phyloP scores from a whole-genome alignment of 2,329 filamentous ascomycete genomes.

The Aureobasidium pullulans region DNA sequence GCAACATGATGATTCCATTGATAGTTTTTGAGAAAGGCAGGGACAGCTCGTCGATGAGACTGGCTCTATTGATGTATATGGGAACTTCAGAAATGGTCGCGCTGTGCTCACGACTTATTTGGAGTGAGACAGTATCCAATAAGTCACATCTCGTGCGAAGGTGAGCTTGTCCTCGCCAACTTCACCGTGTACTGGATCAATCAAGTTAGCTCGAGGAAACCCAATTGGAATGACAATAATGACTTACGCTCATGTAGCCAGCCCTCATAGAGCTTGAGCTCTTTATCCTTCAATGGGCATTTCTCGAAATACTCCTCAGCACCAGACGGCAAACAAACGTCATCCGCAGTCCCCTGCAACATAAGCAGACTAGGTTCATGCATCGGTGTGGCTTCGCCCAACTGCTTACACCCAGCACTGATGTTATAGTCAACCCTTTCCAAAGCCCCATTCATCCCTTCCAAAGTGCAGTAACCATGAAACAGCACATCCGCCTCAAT shows the following conservation, averaged over 20 bases:
- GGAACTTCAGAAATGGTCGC: too few relatives aligned
- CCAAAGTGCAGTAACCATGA: conserved; percentile 77
- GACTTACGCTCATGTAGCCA: conserved; percentile 62
- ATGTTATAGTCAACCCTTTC: conserved; percentile 61
- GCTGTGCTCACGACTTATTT: too few relatives aligned
- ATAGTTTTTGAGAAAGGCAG: too few relatives aligned
- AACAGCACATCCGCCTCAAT: conserved; percentile 61
- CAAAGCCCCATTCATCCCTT: conserved; percentile 68
- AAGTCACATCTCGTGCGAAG: conserved; percentile 26
- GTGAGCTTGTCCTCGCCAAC: conserved; percentile 27
- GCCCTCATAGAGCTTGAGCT: conserved; percentile 66
- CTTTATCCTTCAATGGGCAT: conserved; percentile 56
- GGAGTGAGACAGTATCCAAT: conserved; percentile 23
- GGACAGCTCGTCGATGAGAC: too few relatives aligned
- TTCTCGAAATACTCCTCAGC: conserved; percentile 57
- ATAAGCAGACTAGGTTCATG: conserved; percentile 61
- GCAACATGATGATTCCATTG: too few relatives aligned
- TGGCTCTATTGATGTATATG: too few relatives aligned
- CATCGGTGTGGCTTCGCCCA: conserved; percentile 36
- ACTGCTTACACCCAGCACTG: conserved; percentile 43
- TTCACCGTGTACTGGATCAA: conserved; percentile 25
- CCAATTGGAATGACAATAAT: not conserved
- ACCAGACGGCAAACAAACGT: conserved; percentile 57
- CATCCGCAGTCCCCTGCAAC: conserved; percentile 67
- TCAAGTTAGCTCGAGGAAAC: not conserved